Conservation (phyloP, 257 asterid genomes). For the Scutellaria baicalensis region DNA sequence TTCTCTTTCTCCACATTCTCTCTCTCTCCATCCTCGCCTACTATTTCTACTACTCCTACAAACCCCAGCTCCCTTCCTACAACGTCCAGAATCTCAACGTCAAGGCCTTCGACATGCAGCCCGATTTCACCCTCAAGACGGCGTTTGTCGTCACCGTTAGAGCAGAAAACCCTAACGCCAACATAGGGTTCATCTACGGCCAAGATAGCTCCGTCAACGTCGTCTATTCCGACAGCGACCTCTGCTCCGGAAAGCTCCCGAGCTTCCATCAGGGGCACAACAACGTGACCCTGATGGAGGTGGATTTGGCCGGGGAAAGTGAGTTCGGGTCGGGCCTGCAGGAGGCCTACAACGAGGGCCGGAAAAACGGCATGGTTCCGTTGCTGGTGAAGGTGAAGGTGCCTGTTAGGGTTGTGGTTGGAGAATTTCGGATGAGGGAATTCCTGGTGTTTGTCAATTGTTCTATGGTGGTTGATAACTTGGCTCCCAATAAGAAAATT, state of each 20-base stretch:
- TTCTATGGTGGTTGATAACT: constrained; percentile 35
- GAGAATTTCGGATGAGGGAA: not conserved
- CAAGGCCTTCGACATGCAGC: constrained; percentile 20
- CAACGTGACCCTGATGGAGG: constrained; percentile 21
- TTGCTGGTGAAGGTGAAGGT: constrained; percentile 31
- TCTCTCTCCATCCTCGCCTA: not conserved
- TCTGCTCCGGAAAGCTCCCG: constrained; percentile 43
- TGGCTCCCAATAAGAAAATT: constrained; percentile 33
- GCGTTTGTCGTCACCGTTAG: constrained; percentile 15
- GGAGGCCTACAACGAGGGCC: constrained; percentile 13
- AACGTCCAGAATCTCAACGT: constrained; percentile 29
- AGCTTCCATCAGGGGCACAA: constrained; percentile 29
- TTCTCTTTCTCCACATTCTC: constrained; percentile 24
- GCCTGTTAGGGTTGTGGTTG: constrained; percentile 31
- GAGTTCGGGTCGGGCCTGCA: constrained; percentile 29
- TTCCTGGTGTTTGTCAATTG: constrained; percentile 29
- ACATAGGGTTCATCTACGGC: constrained; percentile 29
- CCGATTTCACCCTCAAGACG: constrained; percentile 32
- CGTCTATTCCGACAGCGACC: constrained; percentile 11
- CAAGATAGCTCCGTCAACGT: constrained; percentile 20
- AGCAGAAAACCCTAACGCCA: constrained; percentile 36
- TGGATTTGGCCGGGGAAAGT: constrained; percentile 31
- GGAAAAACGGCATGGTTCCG: constrained; percentile 27
- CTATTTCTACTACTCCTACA: constrained; percentile 18
- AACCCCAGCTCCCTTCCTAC: constrained; percentile 38